phyloP scores from a whole-genome alignment of 2,329 filamentous ascomycete genomes.

The Dothideomycetidae sp. region DNA sequence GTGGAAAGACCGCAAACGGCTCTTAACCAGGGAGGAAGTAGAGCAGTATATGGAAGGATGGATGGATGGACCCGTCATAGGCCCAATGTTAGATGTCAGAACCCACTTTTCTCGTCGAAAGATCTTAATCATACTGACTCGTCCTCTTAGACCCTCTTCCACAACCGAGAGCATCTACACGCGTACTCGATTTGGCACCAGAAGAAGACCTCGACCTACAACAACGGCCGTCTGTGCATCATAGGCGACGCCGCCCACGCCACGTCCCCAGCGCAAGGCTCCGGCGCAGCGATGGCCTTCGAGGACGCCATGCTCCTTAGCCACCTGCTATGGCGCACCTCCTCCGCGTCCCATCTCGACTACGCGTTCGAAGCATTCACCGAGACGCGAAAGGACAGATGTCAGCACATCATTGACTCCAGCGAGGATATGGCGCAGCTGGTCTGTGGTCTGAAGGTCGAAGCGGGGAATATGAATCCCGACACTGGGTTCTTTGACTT shows the following conservation, averaged over 20 bases:
- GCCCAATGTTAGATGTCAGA: neutral
- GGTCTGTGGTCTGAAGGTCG: neutral
- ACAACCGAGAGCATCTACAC: neutral
- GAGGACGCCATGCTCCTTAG: slow-evolving; percentile 23
- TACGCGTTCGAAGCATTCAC: neutral
- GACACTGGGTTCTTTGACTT: neutral
- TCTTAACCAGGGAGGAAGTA: neutral
- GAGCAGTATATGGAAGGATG: neutral
- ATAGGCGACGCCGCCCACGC: slow-evolving; percentile 29
- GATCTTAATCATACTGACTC: neutral
- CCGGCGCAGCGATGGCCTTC: slow-evolving; percentile 26
- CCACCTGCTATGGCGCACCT: slow-evolving; percentile 14
- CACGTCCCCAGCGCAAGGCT: slow-evolving; percentile 24
- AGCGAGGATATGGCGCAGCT: neutral
- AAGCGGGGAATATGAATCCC: neutral
- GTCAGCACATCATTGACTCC: neutral
- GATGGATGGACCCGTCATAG: neutral
- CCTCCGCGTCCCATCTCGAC: neutral
- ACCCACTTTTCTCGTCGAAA: neutral
- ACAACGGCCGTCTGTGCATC: slow-evolving; percentile 19
- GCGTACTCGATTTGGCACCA: neutral
- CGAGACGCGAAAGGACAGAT: neutral
- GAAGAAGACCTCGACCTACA: slow-evolving; percentile 13
- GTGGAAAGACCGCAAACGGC: neutral
- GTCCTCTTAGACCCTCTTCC: neutral